phyloP scores from a whole-genome alignment of 768 basidiomycete species.

The Rhodotorula kratochvilovae region DNA sequence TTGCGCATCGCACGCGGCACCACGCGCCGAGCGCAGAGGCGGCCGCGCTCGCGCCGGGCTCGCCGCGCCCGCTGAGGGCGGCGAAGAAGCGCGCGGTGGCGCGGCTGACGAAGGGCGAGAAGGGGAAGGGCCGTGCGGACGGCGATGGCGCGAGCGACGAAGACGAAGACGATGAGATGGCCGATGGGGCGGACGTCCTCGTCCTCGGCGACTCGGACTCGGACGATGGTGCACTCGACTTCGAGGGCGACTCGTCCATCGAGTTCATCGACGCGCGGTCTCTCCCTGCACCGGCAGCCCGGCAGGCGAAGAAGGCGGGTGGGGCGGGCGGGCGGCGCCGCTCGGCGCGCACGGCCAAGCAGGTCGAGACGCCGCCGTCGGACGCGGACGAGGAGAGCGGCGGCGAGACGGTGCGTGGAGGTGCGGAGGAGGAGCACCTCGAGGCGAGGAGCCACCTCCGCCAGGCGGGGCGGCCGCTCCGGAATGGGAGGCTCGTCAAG shows the following conservation, averaged over 20 bases:
- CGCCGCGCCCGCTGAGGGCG: not conserved
- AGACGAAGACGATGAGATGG: constrained; percentile 15
- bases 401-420: constrained; percentile 10
- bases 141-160: not conserved
- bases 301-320: not conserved
- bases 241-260: not conserved
- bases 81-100: constrained; percentile 16
- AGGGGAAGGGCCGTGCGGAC: not conserved
- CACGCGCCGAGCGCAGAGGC: not conserved
- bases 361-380: constrained; percentile 22
- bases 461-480: not conserved
- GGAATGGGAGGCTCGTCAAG: constrained; percentile 45
- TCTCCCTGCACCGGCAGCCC: no score
- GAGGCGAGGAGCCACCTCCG: constrained; percentile 11
- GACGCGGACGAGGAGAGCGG: constrained; percentile 35
- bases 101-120: not conserved
- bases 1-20: constrained; percentile 28
- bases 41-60: not conserved
- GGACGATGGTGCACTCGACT: not conserved
- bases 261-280: no score
- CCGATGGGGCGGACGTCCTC: not conserved
- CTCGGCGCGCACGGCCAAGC: constrained; percentile 11
- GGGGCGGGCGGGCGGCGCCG: not conserved
- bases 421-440: not conserved
- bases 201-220: constrained; percentile 1